Conservation (phyloP, 495 filamentous ascomycete genomes). For the Tetracladium setigerum region DNA sequence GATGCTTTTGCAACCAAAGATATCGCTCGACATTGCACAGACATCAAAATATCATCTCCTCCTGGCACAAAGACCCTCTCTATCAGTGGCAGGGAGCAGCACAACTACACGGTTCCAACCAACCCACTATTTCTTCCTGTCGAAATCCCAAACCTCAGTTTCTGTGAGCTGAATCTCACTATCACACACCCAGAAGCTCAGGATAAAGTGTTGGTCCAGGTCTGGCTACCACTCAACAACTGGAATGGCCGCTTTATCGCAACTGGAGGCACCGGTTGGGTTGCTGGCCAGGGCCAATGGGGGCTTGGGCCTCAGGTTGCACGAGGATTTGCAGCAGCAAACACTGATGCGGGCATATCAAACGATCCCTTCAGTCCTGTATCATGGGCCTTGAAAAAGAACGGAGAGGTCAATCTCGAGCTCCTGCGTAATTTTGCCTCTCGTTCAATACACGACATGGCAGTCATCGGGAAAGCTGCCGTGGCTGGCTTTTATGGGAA, state of each 20-base stretch:
- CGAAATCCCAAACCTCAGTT: too few species aligned
- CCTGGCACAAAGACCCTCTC: too few species aligned
- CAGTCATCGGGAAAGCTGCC: constrained; percentile 26
- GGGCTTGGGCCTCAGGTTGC: constrained; percentile 15
- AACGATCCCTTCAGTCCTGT: neutral
- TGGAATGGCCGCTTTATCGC: constrained; percentile 37
- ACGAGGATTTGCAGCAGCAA: constrained; percentile 30
- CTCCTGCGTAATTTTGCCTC: constrained; percentile 32
- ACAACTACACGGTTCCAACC: too few species aligned
- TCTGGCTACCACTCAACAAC: constrained; percentile 28
- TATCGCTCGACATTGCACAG: too few species aligned
- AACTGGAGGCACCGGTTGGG: constrained; percentile 36
- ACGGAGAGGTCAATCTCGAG: constrained; percentile 36
- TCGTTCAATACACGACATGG: constrained; percentile 19
- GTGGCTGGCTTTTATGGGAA: constrained; percentile 27
- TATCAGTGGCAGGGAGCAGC: too few species aligned
- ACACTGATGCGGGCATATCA: constrained; percentile 33
- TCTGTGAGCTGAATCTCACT: constrained; percentile 38
- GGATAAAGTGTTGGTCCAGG: constrained; percentile 28
- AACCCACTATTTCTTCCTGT: too few species aligned
- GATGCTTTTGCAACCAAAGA: too few species aligned
- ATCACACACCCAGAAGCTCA: constrained; percentile 33
- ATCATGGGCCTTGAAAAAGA: constrained; percentile 31
- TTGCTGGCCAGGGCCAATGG: constrained; percentile 17
- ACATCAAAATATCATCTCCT: too few species aligned